These are phyloP conservation scores for Fomitiporia mediterranea DNA, from an alignment of 1,284 basidiomycete genomes.

Conservation along the genomic window DNA sequence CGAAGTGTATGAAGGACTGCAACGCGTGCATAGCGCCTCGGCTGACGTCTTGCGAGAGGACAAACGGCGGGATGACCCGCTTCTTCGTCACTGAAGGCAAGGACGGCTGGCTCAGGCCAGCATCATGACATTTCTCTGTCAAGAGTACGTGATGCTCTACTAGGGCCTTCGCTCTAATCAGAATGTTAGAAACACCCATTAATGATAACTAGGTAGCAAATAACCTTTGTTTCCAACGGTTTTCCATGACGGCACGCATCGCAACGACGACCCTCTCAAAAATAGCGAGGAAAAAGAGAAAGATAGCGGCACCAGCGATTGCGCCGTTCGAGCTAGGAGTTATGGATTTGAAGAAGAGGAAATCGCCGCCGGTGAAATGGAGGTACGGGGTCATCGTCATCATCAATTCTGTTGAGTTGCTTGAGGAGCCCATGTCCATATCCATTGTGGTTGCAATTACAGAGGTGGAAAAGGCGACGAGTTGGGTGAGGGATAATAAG, in stretches of 20 bases:
- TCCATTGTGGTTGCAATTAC: background rate
- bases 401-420: conserved; percentile 16
- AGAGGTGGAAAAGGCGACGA: background rate
- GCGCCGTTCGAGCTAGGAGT: conserved; percentile 60
- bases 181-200: conserved; percentile 8
- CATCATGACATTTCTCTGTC: conserved; percentile 6
- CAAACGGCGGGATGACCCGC: conserved; percentile 51
- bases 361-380: conserved; percentile 59
- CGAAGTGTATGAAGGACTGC: conserved; percentile 53
- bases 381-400: conserved; percentile 57
- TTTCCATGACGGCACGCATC: conserved; percentile 46
- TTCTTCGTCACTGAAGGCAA: conserved; percentile 1
- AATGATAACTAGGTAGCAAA: conserved; percentile 8
- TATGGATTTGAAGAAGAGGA: conserved; percentile 67
- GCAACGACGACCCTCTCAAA: conserved; percentile 65
- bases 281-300: conserved; percentile 59
- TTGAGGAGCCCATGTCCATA: conserved; percentile 24
- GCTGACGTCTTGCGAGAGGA: conserved; percentile 51
- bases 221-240: conserved; percentile 59
- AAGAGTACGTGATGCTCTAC: background rate
- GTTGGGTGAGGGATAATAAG: background rate
- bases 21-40: conserved; percentile 55
- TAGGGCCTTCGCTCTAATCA: conserved; percentile 11
- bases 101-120: background rate
- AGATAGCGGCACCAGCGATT: conserved; percentile 70